Base-by-base conservation (phyloP, 345 rosid genomes). In the Lepidium didymum region DNA sequence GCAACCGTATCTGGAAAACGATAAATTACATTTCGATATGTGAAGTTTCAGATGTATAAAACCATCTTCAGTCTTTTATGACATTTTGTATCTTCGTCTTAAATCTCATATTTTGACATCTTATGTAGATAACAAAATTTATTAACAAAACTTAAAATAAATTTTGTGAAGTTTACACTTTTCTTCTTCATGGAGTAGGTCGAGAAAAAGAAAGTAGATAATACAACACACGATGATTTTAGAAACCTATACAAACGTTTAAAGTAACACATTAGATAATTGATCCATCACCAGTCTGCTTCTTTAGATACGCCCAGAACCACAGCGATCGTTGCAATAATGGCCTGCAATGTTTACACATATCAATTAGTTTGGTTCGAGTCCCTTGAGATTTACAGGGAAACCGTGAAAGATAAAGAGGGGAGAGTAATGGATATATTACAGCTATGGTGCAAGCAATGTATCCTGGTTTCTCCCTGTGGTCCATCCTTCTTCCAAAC, bases 391-490 rank as follows among this genome's bases (percentile, higher is more conserved):
- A 33, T 25, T 13, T 4, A 10, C 33, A 52, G 27, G 34, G 6
- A n/a, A 36, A 19, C 16, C 12, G 15, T 16, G 31, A 38, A 13
- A 29, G 34, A 65, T 37, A 14, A 6, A 3, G 27, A 62, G 10
- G 31, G 52, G 47, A 54, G 37, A 6, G 38, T 27, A n/a, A 9
- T 5, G 33, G 35, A 36, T 10, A 12, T 81, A 85, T 86, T 75
- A 91, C 96, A 38, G 94, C 94, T 53, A 89, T 78, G 16, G 90
- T 81, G 79, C 96, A 92, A 51, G 97, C 96, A 72, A 92, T 68
- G 72, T 86, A 90, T 82, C 97, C 97, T 27, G 98, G 92, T 68
- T 93, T 93, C 83, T 93, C 96, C 56, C 94, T 77, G 73, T 75
- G 63, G 77, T 93, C 97, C 21, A 90, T 69, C 72, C 92, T 82